phyloP scores from a whole-genome alignment of 2,329 filamentous ascomycete species.

The Calonectria pseudoreteaudii region DNA sequence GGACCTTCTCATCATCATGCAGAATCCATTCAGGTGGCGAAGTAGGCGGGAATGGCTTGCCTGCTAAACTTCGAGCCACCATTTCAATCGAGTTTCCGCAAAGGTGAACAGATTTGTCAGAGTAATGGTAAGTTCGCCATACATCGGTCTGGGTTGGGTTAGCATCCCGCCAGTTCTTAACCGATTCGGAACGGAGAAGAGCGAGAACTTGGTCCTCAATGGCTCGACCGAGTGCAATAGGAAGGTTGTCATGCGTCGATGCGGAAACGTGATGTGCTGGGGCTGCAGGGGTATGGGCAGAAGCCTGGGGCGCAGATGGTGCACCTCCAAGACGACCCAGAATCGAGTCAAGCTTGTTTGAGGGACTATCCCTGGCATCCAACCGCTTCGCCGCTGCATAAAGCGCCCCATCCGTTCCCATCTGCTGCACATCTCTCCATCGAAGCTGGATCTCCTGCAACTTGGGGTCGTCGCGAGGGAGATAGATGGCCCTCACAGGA shows the following conservation, averaged over 20 bases:
- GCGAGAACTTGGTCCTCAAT: conserved; percentile 56
- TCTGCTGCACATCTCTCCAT: conserved; percentile 59
- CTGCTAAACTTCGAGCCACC: conserved; percentile 55
- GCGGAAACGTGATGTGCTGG: conserved; percentile 23
- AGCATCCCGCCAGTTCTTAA: conserved; percentile 57
- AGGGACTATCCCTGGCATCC: conserved; percentile 50
- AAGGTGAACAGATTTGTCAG: conserved; percentile 56
- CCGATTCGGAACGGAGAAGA: conserved; percentile 58
- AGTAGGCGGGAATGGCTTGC: conserved; percentile 61
- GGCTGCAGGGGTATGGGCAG: conserved; percentile 24
- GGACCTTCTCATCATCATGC: conserved; percentile 57
- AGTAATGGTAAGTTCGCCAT: conserved; percentile 52
- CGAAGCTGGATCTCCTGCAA: conserved; percentile 63
- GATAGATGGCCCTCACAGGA: conserved; percentile 46
- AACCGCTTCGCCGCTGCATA: conserved; percentile 58
- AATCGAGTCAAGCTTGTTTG: conserved; percentile 54
- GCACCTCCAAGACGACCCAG: conserved; percentile 49
- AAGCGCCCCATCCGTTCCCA: conserved; percentile 56
- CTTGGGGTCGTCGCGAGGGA: conserved; percentile 55
- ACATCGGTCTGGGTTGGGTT: conserved; percentile 51
- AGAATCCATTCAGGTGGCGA: conserved; percentile 66
- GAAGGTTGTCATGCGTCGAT: conserved; percentile 40
- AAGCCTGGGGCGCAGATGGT: conserved; percentile 27
- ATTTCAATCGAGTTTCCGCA: conserved; percentile 58
- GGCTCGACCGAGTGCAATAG: conserved; percentile 47